Conservation (phyloP, 495 filamentous ascomycete species). For the Cairneyella variabilis region DNA sequence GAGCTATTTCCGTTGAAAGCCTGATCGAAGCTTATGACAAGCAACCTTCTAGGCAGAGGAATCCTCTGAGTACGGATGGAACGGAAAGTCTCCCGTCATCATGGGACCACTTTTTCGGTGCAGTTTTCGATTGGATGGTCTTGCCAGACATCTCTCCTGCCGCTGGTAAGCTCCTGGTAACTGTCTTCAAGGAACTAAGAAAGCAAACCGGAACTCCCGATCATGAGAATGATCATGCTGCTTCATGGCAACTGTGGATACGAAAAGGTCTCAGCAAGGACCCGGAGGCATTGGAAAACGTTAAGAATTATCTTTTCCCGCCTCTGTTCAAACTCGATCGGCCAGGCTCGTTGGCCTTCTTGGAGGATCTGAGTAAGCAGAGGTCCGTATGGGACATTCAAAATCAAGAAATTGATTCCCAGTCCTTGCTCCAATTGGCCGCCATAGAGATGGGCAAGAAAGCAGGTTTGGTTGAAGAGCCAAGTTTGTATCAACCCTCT, state of each 20-base stretch:
- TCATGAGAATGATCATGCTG: constrained; percentile 25
- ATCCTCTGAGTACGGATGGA: background rate
- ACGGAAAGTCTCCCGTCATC: background rate
- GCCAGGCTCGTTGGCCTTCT: constrained; percentile 49
- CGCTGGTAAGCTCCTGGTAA: constrained; percentile 60
- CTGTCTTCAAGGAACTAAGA: constrained; percentile 47
- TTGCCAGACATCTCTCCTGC: constrained; percentile 59
- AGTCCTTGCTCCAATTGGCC: constrained; percentile 55
- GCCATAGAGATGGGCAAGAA: constrained; percentile 78
- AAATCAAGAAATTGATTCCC: constrained; percentile 41
- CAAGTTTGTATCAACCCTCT: constrained; percentile 46
- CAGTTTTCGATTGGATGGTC: constrained; percentile 58
- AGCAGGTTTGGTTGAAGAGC: constrained; percentile 67
- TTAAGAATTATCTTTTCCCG: constrained; percentile 71
- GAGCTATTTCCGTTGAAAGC: constrained; percentile 38
- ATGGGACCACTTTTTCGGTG: constrained; percentile 42
- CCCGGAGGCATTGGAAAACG: constrained; percentile 53
- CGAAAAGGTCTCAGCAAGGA: constrained; percentile 42
- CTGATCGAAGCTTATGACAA: constrained; percentile 33
- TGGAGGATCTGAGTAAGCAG: constrained; percentile 41
- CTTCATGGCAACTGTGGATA: constrained; percentile 46
- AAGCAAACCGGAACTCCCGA: constrained; percentile 32
- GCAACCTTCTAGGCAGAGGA: background rate
- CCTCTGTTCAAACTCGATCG: constrained; percentile 61
- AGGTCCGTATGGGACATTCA: constrained; percentile 37